These are phyloP conservation scores for Lachnellula suecica DNA, from an alignment of 2,329 filamentous ascomycete genomes.

Conservation along the genomic window DNA sequence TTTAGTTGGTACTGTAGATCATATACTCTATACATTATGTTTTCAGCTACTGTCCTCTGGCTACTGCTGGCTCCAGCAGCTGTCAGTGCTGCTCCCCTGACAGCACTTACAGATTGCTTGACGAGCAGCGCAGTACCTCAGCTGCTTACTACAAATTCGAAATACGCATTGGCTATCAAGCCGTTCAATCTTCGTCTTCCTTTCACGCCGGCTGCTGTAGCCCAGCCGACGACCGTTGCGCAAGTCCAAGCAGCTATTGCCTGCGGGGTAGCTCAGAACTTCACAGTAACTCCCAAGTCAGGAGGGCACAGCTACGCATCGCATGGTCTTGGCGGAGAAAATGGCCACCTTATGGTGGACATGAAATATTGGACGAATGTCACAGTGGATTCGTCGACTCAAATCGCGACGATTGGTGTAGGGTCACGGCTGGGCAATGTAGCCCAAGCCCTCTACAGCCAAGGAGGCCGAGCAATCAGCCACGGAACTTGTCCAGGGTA, in stretches of 20 bases:
- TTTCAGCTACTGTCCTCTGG: constrained; percentile 1
- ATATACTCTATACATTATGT: constrained; percentile 5
- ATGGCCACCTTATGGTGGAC: constrained; percentile 55
- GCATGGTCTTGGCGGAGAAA: constrained; percentile 43
- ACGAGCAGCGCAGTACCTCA: constrained; percentile 14
- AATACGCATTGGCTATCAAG: constrained; percentile 12
- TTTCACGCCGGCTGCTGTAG: constrained; percentile 14
- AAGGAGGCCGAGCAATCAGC: constrained; percentile 36
- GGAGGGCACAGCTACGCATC: constrained; percentile 56
- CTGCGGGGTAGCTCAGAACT: constrained; percentile 41
- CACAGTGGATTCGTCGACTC: constrained; percentile 42
- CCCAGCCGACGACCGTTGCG: constrained; percentile 11
- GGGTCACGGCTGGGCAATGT: constrained; percentile 45
- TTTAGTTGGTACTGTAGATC: not conserved
- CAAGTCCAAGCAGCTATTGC: constrained; percentile 43
- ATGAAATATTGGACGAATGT: constrained; percentile 52
- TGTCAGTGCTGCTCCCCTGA: constrained; percentile 1
- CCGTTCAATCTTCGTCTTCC: constrained; percentile 23
- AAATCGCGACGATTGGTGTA: constrained; percentile 35
- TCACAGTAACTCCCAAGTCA: constrained; percentile 49
- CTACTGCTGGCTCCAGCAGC: constrained; percentile 7
- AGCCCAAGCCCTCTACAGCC: constrained; percentile 35
- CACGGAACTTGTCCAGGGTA: constrained; percentile 44
- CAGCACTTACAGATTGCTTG: constrained; percentile 15
- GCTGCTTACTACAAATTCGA: constrained; percentile 9